Base-by-base conservation (phyloP, 306 rosid species). In the Glycine soja region DNA sequence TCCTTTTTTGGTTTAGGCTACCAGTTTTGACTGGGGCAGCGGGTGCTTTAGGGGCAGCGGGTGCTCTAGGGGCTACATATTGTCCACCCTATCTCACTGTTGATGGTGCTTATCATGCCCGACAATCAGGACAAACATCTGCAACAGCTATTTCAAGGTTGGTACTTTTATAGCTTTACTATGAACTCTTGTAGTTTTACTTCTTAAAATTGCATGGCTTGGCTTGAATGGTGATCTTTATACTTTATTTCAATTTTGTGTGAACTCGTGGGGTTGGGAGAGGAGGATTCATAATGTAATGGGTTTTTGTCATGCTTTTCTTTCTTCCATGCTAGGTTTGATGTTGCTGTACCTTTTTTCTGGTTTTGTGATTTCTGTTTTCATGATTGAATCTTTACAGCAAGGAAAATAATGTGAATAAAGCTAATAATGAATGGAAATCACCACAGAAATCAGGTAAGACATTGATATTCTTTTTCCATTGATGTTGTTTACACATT, bases 1-100 rank as follows among this genome's bases (percentile, higher is more conserved):
- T 71, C 65, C 67, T 80, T 50, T 52, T 3, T 45, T 81, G 59
- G 77, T 76, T 81, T 82, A 96, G 99, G 99, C 83, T 96, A 50
- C 99, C 99, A 15, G 92, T 93, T 47, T 87, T 96, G 87, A 95
- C 99, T 6, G 98, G 99, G 61, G 94, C 99, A 79, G 40, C 40
- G 5, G 40, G 40, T 3, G 40, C 40, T 36, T 36, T 36, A 36
- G 40, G 40, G 40, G 40, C 40, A 36, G 97, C 97, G 0, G 99
- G 99, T 82, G 96, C 95, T 40, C 74, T 94, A 69, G 98, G 98
- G 65, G 91, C 94, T 63, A 58, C 91, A 8, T 96, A 92, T 73
- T 93, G 97, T 71, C 76, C 99, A 50, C 96, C 99, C 18, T 95
- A 93, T 88, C 78, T 96, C 75, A 58, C 92, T 76, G 97, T 92